Base-by-base conservation (phyloP, 2,329 filamentous ascomycete species). In the Paradendryphiella salina region DNA sequence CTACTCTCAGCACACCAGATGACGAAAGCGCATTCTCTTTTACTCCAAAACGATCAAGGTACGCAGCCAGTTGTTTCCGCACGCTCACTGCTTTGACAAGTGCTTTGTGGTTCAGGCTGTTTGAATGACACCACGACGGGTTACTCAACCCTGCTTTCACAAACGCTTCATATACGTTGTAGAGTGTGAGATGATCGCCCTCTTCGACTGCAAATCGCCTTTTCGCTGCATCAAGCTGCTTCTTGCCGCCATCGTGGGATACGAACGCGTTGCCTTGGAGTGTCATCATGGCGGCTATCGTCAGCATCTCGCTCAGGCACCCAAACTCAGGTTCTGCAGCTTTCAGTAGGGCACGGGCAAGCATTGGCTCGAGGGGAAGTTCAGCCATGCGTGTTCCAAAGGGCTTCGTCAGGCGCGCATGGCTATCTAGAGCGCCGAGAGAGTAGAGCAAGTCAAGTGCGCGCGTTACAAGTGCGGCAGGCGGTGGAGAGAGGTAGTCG, bases 111-210 rank as follows among this genome's bases (percentile, higher is more conserved):
- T 96, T 96, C 43, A 97, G 78, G 53, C 86, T 83, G 62, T 97
- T 87, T 6, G 94, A 88, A 47, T 89, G 87, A 70, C 92, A 96
- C 80, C 95, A 99, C 57, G 86, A 85, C 1, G 87, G 76, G 54
- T 95, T 89, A 68, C 93, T 94, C 63, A 85, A 87, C 2, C 91
- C 92, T 54, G 85, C 88, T 1, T 86, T 89, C 41, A 93, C 79
- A 66, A 97, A 97, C 0, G 90, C 84, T 67, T 92, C 87, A 68
- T 94, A 97, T n/a, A 92, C 88, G 64, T 99, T 97, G 33, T 96
- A 81, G 9, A 96, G 82, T 0, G 92, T 96, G 18, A 97, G 75
- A 64, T 97, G 93, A 64, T 99, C 94, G 1, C 94, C 94, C 76
- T 97, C 92, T 54, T 95, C 90, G 5, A 87, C 92, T 0, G 93